Evolutionary conservation across 257 asterid genomes (phyloP).

Genomic region (Verbascum thapsus): DNA sequence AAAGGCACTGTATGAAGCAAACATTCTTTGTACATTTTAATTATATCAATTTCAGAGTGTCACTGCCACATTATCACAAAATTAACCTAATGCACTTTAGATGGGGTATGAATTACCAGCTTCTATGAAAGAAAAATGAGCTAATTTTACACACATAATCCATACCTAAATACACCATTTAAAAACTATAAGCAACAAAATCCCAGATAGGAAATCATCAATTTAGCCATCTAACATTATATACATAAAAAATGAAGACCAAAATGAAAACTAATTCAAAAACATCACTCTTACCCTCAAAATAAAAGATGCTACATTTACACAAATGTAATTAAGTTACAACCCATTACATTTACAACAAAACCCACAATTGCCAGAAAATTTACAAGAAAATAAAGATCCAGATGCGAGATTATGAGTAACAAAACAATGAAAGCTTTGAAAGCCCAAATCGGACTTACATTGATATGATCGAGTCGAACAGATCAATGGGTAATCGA

Average conservation of each 20-base stretch:
- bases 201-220: background rate
- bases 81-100: background rate
- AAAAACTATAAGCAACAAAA: constrained; percentile 19
- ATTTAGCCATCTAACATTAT: constrained; percentile 11
- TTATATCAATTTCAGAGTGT: too few relatives aligned
- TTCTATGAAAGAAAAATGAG: background rate
- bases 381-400: background rate
- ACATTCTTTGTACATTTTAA: too few relatives aligned
- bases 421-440: constrained; percentile 20
- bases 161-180: background rate
- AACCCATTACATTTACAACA: background rate
- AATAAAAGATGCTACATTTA: constrained; percentile 8
- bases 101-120: background rate
- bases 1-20: too few relatives aligned
- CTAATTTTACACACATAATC: constrained; percentile 1
- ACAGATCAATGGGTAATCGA: constrained; percentile 34
- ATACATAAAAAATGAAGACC: background rate
- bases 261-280: background rate
- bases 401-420: constrained; percentile 16
- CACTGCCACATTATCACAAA: background rate
- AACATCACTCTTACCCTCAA: background rate
- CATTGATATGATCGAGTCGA: constrained; percentile 32
- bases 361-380: constrained; percentile 18
- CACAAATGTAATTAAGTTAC: constrained; percentile 2
- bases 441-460: constrained; percentile 19